Conservation (phyloP, 1,284 basidiomycete genomes). For the Moniliella sp. region DNA sequence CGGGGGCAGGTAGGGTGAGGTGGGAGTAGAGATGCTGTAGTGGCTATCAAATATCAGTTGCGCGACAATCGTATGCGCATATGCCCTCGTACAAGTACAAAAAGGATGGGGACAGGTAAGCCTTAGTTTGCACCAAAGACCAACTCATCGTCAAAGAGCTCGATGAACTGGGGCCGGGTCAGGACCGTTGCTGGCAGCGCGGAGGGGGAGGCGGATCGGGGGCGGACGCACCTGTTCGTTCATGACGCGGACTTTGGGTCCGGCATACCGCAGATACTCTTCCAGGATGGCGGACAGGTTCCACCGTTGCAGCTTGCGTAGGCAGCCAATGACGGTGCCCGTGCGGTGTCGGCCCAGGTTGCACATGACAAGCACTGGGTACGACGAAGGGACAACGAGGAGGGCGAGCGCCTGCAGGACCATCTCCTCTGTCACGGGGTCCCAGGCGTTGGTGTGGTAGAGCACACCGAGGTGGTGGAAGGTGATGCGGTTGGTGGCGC, state of each 20-base stretch:
- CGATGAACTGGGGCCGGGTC: slow-evolving; percentile 42
- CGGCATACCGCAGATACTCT: slow-evolving; percentile 40
- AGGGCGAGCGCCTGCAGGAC: slow-evolving; percentile 39
- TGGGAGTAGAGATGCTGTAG: too few species aligned
- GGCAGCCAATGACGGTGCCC: slow-evolving; percentile 39
- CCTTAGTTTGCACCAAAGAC: too few species aligned
- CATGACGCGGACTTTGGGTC: slow-evolving; percentile 38
- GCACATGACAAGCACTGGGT: slow-evolving; percentile 40
- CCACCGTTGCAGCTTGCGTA: slow-evolving; percentile 38
- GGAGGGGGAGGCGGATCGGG: too few species aligned
- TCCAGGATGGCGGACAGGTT: slow-evolving; percentile 39
- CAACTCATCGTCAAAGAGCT: slow-evolving; percentile 40
- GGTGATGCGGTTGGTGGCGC: slow-evolving; percentile 27
- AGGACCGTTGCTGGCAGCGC: too few species aligned
- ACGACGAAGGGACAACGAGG: slow-evolving; percentile 37
- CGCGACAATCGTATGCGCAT: too few species aligned
- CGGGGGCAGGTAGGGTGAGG: too few species aligned
- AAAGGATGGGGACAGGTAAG: too few species aligned
- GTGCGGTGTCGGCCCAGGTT: slow-evolving; percentile 40
- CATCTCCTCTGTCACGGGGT: slow-evolving; percentile 38
- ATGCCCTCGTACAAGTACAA: too few species aligned
- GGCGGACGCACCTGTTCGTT: slow-evolving; percentile 36
- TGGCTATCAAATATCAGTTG: slow-evolving; percentile 39
- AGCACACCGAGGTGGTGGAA: slow-evolving; percentile 35
- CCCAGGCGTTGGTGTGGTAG: slow-evolving; percentile 35